phyloP scores from a whole-genome alignment of 306 rosid genomes.

The Cucurbita maxima region DNA sequence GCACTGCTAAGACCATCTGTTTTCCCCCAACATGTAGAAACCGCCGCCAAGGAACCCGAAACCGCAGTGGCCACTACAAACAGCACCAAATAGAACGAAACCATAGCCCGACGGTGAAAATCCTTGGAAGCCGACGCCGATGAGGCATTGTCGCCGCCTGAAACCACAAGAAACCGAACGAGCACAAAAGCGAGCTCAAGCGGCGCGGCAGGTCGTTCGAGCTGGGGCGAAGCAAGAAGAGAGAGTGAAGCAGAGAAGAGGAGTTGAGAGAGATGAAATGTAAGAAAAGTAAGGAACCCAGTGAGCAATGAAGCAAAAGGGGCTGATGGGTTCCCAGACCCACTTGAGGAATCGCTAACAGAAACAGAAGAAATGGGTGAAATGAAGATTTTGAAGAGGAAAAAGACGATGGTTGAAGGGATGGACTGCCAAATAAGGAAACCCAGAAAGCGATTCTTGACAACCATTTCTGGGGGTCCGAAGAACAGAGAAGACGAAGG shows the following conservation, averaged over 20 bases:
- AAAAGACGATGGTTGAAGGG: constrained; percentile 46
- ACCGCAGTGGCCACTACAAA: constrained; percentile 23
- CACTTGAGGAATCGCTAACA: not conserved
- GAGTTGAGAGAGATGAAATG: constrained; percentile 48
- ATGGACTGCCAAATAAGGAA: constrained; percentile 84
- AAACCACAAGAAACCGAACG: constrained; percentile 32
- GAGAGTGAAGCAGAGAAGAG: constrained; percentile 66
- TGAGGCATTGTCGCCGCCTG: constrained; percentile 8
- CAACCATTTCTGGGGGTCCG: constrained; percentile 22
- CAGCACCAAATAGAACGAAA: constrained; percentile 27
- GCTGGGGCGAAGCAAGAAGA: constrained; percentile 35
- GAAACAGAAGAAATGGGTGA: constrained; percentile 1
- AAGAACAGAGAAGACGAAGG: constrained; percentile 8
- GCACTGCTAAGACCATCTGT: constrained; percentile 26
- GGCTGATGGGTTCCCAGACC: constrained; percentile 11
- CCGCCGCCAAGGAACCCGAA: constrained; percentile 26
- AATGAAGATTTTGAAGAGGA: constrained; percentile 31
- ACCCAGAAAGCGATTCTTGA: constrained; percentile 52
- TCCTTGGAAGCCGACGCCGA: constrained; percentile 13
- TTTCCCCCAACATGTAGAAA: constrained; percentile 35
- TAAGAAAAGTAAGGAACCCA: constrained; percentile 22
- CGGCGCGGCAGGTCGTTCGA: constrained; percentile 25
- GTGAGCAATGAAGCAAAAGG: constrained; percentile 20
- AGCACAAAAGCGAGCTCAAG: constrained; percentile 23
- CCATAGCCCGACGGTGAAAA: constrained; percentile 26